Conservation (phyloP, 73 alveolate species). For the Uronychia setigera region DNA sequence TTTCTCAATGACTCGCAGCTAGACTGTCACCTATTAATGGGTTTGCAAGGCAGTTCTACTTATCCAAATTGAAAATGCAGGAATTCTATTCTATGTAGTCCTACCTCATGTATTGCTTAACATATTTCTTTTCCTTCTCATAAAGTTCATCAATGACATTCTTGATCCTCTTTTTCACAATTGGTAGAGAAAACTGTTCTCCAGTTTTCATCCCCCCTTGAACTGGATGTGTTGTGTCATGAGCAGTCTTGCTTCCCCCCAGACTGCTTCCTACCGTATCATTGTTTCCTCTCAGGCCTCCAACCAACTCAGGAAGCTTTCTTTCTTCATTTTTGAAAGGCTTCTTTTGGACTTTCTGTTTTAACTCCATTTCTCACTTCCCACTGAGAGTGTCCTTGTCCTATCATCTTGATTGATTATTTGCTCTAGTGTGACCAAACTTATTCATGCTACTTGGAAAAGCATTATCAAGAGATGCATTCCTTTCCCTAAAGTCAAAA, state of each 20-base stretch:
- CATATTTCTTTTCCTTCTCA: constrained; percentile 33
- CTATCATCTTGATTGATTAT: not conserved
- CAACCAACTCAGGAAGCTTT: not conserved
- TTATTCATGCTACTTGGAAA: not conserved
- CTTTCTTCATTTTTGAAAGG: not conserved
- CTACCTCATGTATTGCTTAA: not conserved
- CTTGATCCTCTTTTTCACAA: constrained; percentile 29
- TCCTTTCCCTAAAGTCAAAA: not conserved
- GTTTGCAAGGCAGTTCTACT: not conserved
- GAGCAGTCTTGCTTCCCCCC: too few relatives aligned
- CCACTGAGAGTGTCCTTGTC: not conserved
- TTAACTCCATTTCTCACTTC: not conserved
- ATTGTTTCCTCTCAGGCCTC: not conserved
- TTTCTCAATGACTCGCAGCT: too few relatives aligned
- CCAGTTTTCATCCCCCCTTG: not conserved
- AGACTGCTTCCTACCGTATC: not conserved
- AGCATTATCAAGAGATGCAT: not conserved
- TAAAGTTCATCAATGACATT: constrained; percentile 43
- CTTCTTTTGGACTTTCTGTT: not conserved
- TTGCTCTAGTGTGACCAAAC: not conserved
- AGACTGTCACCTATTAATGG: too few relatives aligned
- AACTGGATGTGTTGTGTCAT: not conserved
- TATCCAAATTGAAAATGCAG: not conserved
- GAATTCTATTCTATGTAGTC: not conserved
- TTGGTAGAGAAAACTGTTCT: constrained; percentile 10